These are phyloP conservation scores for Solanum peruvianum DNA, from an alignment of 257 asterid genomes.

Conservation along the genomic window DNA sequence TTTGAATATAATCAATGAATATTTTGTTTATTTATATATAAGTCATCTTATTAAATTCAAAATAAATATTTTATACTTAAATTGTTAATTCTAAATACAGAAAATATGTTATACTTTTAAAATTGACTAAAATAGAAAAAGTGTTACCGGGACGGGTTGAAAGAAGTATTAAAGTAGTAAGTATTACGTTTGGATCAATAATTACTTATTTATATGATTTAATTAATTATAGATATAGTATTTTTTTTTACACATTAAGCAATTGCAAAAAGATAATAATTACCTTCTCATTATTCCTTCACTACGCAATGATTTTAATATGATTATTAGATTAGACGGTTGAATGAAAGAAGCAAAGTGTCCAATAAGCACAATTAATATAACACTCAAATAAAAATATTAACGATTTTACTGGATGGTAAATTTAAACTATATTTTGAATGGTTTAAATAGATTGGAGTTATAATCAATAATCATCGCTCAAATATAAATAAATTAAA, in stretches of 20 bases:
- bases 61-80: too few species aligned
- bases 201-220: not conserved
- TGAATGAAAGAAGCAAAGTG: not conserved
- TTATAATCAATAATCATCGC: too few species aligned
- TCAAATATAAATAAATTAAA: too few species aligned
- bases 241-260: not conserved
- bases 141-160: not conserved
- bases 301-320: not conserved
- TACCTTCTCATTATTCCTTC: not conserved
- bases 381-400: not conserved
- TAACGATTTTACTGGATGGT: too few species aligned
- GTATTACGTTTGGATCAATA: not conserved
- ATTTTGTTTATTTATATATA: not conserved
- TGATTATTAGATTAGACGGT: not conserved
- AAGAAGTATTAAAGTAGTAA: not conserved
- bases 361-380: not conserved
- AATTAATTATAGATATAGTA: too few species aligned
- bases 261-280: not conserved
- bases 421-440: rapidly evolving
- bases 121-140: not conserved
- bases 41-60: too few species aligned
- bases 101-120: too few species aligned
- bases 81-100: not conserved
- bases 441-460: not conserved
- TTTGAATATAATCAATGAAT: too few species aligned